Conservation (phyloP, 306 rosid genomes). For the Casuarina equisetifolia region DNA sequence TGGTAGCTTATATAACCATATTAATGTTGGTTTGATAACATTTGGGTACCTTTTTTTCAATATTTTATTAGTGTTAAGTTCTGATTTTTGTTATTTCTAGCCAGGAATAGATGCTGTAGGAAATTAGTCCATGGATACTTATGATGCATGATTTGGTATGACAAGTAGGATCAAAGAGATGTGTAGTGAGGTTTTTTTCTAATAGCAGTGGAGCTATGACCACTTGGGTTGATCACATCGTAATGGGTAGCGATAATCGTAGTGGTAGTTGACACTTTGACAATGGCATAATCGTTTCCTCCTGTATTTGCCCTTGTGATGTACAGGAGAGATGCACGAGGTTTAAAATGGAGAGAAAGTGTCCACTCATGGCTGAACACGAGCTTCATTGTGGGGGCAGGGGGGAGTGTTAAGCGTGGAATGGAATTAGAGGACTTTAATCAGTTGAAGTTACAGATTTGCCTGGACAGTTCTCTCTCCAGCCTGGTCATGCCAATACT, state of each 20-base stretch:
- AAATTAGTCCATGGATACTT: slow-evolving; percentile 43
- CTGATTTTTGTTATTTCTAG: slow-evolving; percentile 1
- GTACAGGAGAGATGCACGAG: slow-evolving; percentile 94
- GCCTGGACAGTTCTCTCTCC: slow-evolving; percentile 31
- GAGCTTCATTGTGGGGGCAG: slow-evolving; percentile 48
- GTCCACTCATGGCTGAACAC: slow-evolving; percentile 90
- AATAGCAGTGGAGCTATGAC: slow-evolving; percentile 73
- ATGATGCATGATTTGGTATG: slow-evolving; percentile 30
- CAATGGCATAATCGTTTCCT: slow-evolving; percentile 98
- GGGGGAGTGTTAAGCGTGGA: slow-evolving; percentile 59
- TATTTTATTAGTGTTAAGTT: slow-evolving; percentile 27
- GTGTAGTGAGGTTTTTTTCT: slow-evolving; percentile 59
- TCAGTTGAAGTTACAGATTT: slow-evolving; percentile 39
- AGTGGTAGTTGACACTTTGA: slow-evolving; percentile 94
- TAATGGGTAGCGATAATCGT: slow-evolving; percentile 85
- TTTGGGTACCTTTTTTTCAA: slow-evolving; percentile 36
- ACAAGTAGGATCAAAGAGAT: slow-evolving; percentile 58
- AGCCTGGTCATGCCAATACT: slow-evolving; percentile 43
- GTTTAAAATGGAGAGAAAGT: slow-evolving; percentile 75
- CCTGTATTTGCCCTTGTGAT: slow-evolving; percentile 99
- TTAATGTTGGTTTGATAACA: slow-evolving; percentile 59
- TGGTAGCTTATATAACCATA: slow-evolving; percentile 49
- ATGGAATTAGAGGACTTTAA: slow-evolving; percentile 52
- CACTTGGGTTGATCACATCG: slow-evolving; percentile 67
- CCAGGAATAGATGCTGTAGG: slow-evolving; percentile 29